A percentile compares a stretch with the other conserved stretches of the same genome.
Evolutionary conservation across 768 basidiomycete species (phyloP).

Genomic region (Leccinum rimulosum): DNA sequence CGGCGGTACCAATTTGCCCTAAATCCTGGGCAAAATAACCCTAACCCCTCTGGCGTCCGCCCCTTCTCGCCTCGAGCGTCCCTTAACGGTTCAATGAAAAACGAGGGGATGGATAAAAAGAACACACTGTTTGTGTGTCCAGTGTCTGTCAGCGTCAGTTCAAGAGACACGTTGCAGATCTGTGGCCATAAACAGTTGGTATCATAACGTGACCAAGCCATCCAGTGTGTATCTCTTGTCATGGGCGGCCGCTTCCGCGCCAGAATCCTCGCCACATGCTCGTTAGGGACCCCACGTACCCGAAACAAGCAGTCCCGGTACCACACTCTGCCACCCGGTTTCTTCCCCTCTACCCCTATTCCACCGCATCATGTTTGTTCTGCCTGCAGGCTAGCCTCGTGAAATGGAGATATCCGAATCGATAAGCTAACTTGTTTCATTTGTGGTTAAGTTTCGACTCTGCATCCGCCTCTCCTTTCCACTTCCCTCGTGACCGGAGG

Average conservation of each 20-base stretch:
- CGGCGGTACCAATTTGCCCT: constrained; percentile 19
- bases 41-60: constrained; percentile 6
- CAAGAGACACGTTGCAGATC: constrained; percentile 3
- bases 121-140: neutral
- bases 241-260: constrained; percentile 19
- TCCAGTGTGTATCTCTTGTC: constrained; percentile 12
- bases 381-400: constrained; percentile 12
- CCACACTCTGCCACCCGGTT: constrained; percentile 3
- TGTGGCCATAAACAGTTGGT: neutral
- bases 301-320: constrained; percentile 1
- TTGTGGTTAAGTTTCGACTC: constrained; percentile 7
- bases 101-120: neutral
- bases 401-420: constrained; percentile 22
- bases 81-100: neutral
- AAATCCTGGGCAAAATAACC: constrained; percentile 21
- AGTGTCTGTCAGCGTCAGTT: constrained; percentile 3
- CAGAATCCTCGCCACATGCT: constrained; percentile 4
- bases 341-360: constrained; percentile 10
- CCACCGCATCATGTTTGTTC: constrained; percentile 4
- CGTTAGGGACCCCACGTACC: constrained; percentile 2
- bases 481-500: neutral
- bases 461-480: neutral
- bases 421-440: constrained; percentile 14
- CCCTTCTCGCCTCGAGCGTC: neutral
- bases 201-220: constrained; percentile 9